Evolutionary conservation across 805 yeast species (phyloP), one percentile per base, ranked within the genome.

Genomic region (Candida wancherniae): DNA sequence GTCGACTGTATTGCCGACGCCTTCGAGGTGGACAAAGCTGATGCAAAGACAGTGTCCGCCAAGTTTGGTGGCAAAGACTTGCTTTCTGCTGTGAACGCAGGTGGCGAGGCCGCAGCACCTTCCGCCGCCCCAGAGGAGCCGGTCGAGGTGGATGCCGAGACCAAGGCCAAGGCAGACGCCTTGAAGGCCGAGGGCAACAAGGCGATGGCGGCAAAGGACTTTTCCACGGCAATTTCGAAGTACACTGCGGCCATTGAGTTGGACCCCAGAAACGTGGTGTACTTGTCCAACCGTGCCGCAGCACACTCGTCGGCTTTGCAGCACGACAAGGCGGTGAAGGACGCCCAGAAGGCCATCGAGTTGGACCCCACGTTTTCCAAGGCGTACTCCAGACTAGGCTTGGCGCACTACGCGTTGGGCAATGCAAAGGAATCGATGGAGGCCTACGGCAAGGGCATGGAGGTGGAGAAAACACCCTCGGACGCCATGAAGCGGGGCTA

Each of bases 321-420:
- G 39, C 88, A 84, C 53, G 81, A 75, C 10, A 64, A 72, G 40
- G 97, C 98, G 3, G 73, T 83, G 23, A 66, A 66, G 26, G 98
- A 92, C 57, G 95, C 97, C 17, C 72, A 82, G 49, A 66, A 67
- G 33, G 95, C 98, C 24, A 78, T 86, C 35, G 71, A 74, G 39
- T 64, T 79, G 31, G 87, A 90, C 53, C 82, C 96, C 32, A 49
- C 65, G 5, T 92, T 85, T 49, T 78, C 95, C 19, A 88, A 90
- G 67, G 96, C 95, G 8, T 92, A 87, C 71, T 84, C 96, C 5
- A 80, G 98, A 59, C 69, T 92, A 45, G 98, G 97, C 3, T 76
- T 88, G 47, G 97, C 98, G 4, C 77, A 81, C 53, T 90, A 81
- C 58, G 95, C 96, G n/a, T 67, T 83, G 37, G 95, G 95, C n/a